These are phyloP conservation scores for Lentinula detonsa DNA, from an alignment of 768 basidiomycete genomes.

Conservation along the genomic window DNA sequence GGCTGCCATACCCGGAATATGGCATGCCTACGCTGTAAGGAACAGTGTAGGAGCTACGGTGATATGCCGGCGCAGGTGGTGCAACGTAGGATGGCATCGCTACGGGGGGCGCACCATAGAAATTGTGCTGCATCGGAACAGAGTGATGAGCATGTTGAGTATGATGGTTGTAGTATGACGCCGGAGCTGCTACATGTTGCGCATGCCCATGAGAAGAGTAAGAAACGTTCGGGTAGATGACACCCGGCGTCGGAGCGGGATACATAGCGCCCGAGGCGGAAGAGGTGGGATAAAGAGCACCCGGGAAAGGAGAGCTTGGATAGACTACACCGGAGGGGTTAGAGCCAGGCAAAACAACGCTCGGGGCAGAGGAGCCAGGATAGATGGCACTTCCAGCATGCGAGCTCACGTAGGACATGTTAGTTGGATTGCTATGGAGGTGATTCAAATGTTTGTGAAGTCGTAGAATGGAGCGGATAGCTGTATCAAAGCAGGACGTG, in stretches of 20 bases:
- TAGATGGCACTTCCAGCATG: not conserved
- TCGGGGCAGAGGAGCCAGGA: not conserved
- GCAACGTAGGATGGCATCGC: not conserved
- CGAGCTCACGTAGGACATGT: not conserved
- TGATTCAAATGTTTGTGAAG: not conserved
- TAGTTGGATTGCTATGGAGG: not conserved
- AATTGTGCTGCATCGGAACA: constrained; percentile 1
- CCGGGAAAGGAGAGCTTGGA: not conserved
- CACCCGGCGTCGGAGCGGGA: not conserved
- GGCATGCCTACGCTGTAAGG: not conserved
- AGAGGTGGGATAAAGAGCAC: not conserved
- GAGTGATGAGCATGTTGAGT: not conserved
- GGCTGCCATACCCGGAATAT: not conserved
- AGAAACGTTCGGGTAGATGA: not conserved
- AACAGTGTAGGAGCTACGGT: not conserved
- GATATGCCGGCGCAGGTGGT: not conserved
- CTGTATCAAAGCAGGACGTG: not conserved
- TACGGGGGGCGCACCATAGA: not conserved
- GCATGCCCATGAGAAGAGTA: not conserved
- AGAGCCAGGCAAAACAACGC: not conserved
- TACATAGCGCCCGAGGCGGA: not conserved
- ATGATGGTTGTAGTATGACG: not conserved
- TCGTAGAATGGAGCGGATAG: not conserved
- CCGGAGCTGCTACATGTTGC: not conserved
- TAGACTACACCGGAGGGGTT: not conserved